Conservation (phyloP, 2,329 filamentous ascomycete species). For the Pleoardoris graminearum region DNA sequence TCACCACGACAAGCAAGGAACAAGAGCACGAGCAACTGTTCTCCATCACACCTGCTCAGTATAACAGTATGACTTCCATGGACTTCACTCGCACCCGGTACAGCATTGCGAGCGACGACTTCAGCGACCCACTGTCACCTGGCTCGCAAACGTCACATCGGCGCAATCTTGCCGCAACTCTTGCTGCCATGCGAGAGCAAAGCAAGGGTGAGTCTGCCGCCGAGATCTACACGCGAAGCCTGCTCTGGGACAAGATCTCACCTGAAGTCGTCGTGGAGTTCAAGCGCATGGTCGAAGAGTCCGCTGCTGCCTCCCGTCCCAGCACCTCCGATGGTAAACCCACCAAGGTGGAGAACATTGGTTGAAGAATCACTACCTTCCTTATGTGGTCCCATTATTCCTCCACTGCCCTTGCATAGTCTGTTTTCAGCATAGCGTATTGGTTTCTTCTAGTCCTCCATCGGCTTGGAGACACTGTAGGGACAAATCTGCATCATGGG, state of each 20-base stretch:
- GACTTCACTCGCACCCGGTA: constrained; percentile 63
- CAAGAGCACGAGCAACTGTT: constrained; percentile 89
- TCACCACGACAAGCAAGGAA: constrained; percentile 69
- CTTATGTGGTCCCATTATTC: constrained; percentile 27
- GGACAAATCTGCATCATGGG: constrained; percentile 43
- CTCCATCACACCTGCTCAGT: constrained; percentile 81
- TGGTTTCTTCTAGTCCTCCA: constrained; percentile 30
- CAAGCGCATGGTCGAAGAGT: constrained; percentile 84
- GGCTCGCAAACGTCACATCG: constrained; percentile 59
- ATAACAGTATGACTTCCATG: constrained; percentile 78
- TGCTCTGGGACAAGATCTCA: constrained; percentile 94
- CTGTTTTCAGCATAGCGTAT: constrained; percentile 40
- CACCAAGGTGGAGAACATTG: constrained; percentile 35
- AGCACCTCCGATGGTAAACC: constrained; percentile 33
- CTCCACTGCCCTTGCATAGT: constrained; percentile 33
- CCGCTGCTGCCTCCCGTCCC: constrained; percentile 49
- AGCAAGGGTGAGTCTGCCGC: constrained; percentile 72
- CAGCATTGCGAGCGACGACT: constrained; percentile 55
- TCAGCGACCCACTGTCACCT: constrained; percentile 43
- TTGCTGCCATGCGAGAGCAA: constrained; percentile 74
- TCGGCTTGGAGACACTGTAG: constrained; percentile 24
- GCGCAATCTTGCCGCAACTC: constrained; percentile 76
- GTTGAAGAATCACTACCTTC: constrained; percentile 26
- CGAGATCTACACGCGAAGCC: constrained; percentile 88
- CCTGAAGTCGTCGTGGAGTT: constrained; percentile 90